Evolutionary conservation across 2,329 filamentous ascomycete genomes (phyloP), one percentile per base, ranked within the genome.

Genomic region (Aspergillus terreus): DNA sequence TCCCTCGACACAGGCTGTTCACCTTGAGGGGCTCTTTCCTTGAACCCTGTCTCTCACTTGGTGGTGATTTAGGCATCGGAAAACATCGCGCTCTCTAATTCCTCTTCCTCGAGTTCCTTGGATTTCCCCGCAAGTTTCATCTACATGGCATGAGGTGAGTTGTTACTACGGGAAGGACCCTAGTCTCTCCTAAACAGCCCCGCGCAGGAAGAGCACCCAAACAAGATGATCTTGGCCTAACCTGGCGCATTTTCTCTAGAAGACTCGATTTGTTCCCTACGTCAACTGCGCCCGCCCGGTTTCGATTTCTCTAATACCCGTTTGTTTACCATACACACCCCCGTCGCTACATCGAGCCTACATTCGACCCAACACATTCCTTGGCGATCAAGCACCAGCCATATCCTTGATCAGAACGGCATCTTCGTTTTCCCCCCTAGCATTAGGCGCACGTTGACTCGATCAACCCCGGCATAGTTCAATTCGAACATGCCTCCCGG

Each of bases 401-500:
- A 6, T 17, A 10, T 41, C 21, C 14, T 30, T 21, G 21, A 41
- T 15, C 21, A 19, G 23, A 12, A 41, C 25, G 27, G 14, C 15
- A 15, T 51, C 15, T 25, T 27, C 19, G 9, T 27, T 50, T 36
- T 35, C 10, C 23, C 19, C 19, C 3, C 21, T 9, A 14, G 44
- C 35, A 21, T 50, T 38, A 23, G 42, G 42, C 23, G 43, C 43
- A 33, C 40, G 15, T 44, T 21, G 35, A 17, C 23, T 11, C 23
- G 33, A 19, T 44, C 42, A 50, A 25, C 9, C 12, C 14, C 58
- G 54, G 51, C 55, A 56, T 52, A 56, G 55, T 57, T 52, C 49
- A 33, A 44, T 44, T 60, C 59, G 65, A 65, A 64, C 52, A 74
- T 74, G 71, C 67, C 71, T 68, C 67, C 71, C 61, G 67, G 69